Evolutionary conservation across 805 yeast genomes (phyloP).

Genomic region (Kregervanrija fluxuum): DNA sequence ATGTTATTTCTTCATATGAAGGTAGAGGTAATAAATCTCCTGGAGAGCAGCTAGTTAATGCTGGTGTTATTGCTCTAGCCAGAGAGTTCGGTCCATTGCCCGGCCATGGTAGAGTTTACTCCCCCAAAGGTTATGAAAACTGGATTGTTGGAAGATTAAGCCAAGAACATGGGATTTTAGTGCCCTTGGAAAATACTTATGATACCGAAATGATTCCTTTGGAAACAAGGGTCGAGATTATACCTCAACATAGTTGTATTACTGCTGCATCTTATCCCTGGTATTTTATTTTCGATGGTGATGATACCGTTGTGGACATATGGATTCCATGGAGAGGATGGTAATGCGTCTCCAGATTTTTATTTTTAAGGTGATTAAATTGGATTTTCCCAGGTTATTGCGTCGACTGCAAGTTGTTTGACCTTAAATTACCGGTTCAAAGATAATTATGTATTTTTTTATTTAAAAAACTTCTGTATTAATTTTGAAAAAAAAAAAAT

Average conservation of each 20-base stretch:
- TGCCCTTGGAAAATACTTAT: slow-evolving; percentile 31
- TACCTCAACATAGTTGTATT: slow-evolving; percentile 72
- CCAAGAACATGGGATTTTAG: slow-evolving; percentile 74
- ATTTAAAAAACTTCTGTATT: no score
- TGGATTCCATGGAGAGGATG: slow-evolving; percentile 20
- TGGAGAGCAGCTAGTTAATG: slow-evolving; percentile 60
- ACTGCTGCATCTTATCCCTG: slow-evolving; percentile 55
- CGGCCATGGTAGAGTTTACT: slow-evolving; percentile 45
- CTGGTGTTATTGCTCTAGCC: slow-evolving; percentile 66
- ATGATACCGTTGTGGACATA: slow-evolving; percentile 28
- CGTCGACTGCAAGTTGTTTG: no score
- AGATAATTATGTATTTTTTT: no score
- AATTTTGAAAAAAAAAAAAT: no score
- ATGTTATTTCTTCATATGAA: slow-evolving; percentile 53
- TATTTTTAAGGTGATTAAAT: no score
- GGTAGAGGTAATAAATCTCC: slow-evolving; percentile 42
- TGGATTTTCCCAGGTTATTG: no score
- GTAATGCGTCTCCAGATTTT: slow-evolving; percentile 16
- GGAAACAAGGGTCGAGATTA: slow-evolving; percentile 47
- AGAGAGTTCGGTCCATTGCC: slow-evolving; percentile 55
- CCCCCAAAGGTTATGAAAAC: slow-evolving; percentile 35
- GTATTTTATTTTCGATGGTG: slow-evolving; percentile 47
- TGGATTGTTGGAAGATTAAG: slow-evolving; percentile 62
- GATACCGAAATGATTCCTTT: slow-evolving; percentile 36
- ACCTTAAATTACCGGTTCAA: no score